Conservation (phyloP, 306 rosid species). For the Castanea sativa region DNA sequence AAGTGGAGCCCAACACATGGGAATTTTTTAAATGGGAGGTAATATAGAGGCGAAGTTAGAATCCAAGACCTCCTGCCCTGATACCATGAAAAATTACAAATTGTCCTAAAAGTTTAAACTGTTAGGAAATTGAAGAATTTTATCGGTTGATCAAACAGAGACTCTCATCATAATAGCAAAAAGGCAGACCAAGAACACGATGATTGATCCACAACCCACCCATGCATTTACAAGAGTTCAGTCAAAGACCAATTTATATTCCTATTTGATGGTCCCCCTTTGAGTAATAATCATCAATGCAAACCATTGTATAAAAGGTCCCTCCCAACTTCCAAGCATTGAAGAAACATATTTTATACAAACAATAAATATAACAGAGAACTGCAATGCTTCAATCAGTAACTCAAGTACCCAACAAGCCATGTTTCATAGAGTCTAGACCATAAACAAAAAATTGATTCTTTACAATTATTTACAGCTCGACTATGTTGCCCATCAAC, state of each 20-base stretch:
- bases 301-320: neutral
- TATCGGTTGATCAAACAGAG: too few relatives aligned
- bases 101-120: too few relatives aligned
- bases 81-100: too few relatives aligned
- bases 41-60: too few relatives aligned
- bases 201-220: too few relatives aligned
- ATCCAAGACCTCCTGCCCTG: too few relatives aligned
- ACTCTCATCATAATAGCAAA: too few relatives aligned
- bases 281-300: neutral
- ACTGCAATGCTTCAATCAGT: neutral
- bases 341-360: neutral
- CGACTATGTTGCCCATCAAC: neutral
- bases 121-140: too few relatives aligned
- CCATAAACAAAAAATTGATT: neutral
- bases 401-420: neutral
- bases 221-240: neutral
- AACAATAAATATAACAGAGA: neutral
- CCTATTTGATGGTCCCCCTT: neutral
- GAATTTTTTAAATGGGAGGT: too few relatives aligned
- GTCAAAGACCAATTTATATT: neutral
- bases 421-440: neutral
- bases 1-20: too few relatives aligned
- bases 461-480: neutral
- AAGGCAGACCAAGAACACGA: too few relatives aligned
- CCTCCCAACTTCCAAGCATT: neutral